Conservation (phyloP, 768 basidiomycete genomes). For the Trametes sanguinea region DNA sequence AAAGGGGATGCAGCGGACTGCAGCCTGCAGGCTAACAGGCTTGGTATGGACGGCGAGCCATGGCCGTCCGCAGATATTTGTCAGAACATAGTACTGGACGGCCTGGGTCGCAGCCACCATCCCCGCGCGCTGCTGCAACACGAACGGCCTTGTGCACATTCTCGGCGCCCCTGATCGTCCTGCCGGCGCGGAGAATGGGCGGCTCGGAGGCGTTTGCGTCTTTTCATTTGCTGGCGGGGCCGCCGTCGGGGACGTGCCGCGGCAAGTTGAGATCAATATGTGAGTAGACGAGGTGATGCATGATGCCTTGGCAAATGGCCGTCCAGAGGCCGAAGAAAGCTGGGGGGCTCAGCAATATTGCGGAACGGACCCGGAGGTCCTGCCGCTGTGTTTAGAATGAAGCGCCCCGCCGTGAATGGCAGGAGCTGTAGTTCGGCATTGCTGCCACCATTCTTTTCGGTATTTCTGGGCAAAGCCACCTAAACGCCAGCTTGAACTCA, state of each 20-base stretch:
- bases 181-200: constrained; percentile 4
- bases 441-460: neutral
- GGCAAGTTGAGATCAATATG: neutral
- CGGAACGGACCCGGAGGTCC: too few relatives aligned
- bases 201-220: neutral
- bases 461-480: too few relatives aligned
- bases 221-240: neutral
- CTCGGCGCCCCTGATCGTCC: constrained; percentile 6
- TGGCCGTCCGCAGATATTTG: constrained; percentile 5
- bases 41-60: constrained; percentile 3
- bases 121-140: neutral
- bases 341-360: too few relatives aligned
- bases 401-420: neutral
- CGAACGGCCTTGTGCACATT: neutral
- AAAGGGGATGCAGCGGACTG: neutral
- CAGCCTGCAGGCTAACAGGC: too few relatives aligned
- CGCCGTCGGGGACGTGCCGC: neutral
- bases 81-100: neutral
- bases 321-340: neutral
- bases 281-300: neutral
- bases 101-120: neutral
- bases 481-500: too few relatives aligned
- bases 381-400: neutral
- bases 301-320: neutral
- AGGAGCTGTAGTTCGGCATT: constrained; percentile 1